These are phyloP conservation scores for Arabidopsis lyrata DNA, from an alignment of 441 rosid species.

Conservation along the genomic window DNA sequence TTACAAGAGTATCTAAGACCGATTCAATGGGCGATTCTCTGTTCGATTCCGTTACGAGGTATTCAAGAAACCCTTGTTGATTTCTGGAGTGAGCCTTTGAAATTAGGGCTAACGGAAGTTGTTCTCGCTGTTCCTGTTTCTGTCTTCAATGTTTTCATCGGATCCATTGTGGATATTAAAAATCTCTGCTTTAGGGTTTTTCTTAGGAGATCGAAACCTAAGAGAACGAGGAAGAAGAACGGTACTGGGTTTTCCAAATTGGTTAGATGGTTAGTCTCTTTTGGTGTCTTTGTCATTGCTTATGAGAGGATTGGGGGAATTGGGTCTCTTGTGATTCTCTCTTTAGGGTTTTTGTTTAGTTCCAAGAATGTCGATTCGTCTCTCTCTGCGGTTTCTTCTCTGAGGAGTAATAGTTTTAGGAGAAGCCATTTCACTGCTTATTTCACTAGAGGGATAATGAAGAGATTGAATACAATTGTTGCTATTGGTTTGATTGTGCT, in stretches of 20 bases:
- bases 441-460: constrained; percentile 83
- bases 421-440: constrained; percentile 62
- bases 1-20: constrained; percentile 88
- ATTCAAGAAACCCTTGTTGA: too few relatives aligned
- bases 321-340: constrained; percentile 73
- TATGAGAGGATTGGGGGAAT: constrained; percentile 75
- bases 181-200: too few relatives aligned
- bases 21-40: constrained; percentile 99
- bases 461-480: constrained; percentile 70
- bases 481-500: constrained; percentile 88
- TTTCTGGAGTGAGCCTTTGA: too few relatives aligned
- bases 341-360: constrained; percentile 70
- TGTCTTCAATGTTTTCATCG: too few relatives aligned
- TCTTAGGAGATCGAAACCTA: too few relatives aligned
- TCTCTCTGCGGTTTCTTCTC: constrained; percentile 74
- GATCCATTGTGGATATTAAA: too few relatives aligned
- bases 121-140: too few relatives aligned
- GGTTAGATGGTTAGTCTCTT: constrained; percentile 78
- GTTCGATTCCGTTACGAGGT: too few relatives aligned
- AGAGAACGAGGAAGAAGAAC: too few relatives aligned
- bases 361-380: constrained; percentile 68
- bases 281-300: constrained; percentile 79
- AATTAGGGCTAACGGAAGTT: too few relatives aligned
- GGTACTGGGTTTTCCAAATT: too few relatives aligned
- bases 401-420: constrained; percentile 70